Evolutionary conservation across 805 yeast genomes (phyloP).

Genomic region (Phaffomyces opuntiae): DNA sequence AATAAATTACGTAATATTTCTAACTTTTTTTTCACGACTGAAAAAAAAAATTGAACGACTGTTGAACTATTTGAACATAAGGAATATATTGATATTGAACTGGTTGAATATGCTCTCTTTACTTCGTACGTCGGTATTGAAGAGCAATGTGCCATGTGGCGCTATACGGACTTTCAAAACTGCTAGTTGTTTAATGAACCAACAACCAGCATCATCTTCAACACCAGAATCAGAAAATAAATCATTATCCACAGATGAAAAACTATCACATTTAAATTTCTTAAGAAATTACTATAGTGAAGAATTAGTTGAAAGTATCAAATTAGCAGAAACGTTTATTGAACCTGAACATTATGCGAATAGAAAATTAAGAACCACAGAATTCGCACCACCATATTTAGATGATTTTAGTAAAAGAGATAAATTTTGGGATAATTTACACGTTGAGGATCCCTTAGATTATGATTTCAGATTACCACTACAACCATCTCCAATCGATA

Average conservation of each 20-base stretch:
- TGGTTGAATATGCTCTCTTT: conserved; percentile 4
- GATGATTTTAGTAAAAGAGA: conserved; percentile 70
- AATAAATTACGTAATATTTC: too few relatives aligned
- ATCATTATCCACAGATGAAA: conserved; percentile 8
- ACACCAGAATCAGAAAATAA: not conserved
- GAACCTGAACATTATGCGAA: conserved; percentile 53
- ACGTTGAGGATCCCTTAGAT: conserved; percentile 43
- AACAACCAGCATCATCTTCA: conserved; percentile 1
- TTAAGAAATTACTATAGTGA: conserved; percentile 75
- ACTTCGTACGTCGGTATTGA: conserved; percentile 1
- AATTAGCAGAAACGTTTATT: conserved; percentile 71
- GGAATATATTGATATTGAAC: not conserved
- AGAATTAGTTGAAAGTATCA: conserved; percentile 71
- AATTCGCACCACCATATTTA: conserved; percentile 62
- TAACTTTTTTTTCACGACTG: not conserved
- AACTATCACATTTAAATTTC: conserved; percentile 25
- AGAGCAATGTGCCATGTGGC: too few relatives aligned
- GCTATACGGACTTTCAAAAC: conserved; percentile 5
- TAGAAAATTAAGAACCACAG: conserved; percentile 32
- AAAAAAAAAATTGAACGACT: not conserved
- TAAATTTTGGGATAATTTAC: conserved; percentile 66
- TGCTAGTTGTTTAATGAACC: conserved; percentile 4
- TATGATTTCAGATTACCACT: conserved; percentile 44
- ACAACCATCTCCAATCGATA: conserved; percentile 49
- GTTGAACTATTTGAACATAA: not conserved